These are phyloP conservation scores for Mycosphaerella arachidis DNA, from an alignment of 2,329 filamentous ascomycete species.

Conservation along the genomic window DNA sequence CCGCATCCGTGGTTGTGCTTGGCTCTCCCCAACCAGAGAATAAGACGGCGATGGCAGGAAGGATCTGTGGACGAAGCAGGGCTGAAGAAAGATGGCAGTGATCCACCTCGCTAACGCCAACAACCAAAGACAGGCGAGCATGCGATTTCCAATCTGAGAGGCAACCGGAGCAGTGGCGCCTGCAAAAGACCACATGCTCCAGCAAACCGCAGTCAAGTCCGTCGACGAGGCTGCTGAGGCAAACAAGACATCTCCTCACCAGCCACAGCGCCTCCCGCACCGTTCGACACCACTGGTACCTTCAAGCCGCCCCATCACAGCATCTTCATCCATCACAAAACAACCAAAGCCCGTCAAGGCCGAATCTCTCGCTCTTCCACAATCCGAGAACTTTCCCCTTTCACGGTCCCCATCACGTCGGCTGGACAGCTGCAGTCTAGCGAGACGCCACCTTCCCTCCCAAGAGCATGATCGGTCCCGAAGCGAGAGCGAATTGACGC, in stretches of 20 bases:
- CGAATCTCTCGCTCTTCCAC: neutral
- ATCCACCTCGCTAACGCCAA: neutral
- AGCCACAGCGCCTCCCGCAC: neutral
- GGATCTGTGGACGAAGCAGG: neutral
- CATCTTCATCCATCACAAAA: neutral
- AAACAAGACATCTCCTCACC: neutral
- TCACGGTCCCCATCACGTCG: neutral
- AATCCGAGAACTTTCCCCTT: neutral
- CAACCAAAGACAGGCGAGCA: neutral
- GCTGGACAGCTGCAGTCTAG: neutral
- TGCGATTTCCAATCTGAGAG: neutral
- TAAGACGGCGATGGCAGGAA: no score
- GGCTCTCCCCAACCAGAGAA: neutral
- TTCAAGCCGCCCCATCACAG: no score
- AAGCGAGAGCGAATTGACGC: no score
- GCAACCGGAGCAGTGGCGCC: neutral
- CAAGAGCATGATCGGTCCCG: neutral
- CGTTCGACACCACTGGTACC: neutral
- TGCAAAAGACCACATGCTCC: neutral
- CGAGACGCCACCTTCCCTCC: neutral
- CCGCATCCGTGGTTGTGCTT: neutral
- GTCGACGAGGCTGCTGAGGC: neutral
- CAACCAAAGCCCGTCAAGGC: neutral
- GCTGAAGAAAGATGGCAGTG: neutral
- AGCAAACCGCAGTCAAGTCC: neutral